A percentile compares a stretch with the other conserved stretches of the same genome.
Conservation (phyloP, 1,139 yeast genomes). For the Blastobotrys petasosporus region DNA sequence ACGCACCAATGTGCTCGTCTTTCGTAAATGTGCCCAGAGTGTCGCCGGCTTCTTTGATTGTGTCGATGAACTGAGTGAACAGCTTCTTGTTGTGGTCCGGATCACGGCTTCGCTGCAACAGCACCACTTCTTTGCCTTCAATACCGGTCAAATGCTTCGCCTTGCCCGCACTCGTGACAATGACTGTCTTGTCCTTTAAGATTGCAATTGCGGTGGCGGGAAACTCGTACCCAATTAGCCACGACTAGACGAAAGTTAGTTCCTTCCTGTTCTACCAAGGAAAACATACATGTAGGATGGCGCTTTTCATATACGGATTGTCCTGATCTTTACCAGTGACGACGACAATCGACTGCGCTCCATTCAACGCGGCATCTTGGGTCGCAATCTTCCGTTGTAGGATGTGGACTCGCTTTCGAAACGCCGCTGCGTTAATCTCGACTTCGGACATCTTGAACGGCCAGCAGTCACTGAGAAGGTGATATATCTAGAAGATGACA, state of each 20-base stretch:
- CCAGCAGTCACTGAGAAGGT: too few species aligned
- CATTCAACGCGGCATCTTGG: slow-evolving; percentile 39
- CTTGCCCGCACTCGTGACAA: slow-evolving; percentile 82
- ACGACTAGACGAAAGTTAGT: slow-evolving; percentile 39
- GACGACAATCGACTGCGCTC: slow-evolving; percentile 53
- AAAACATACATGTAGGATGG: slow-evolving; percentile 55
- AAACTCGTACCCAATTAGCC: slow-evolving; percentile 93
- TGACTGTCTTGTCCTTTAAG: slow-evolving; percentile 52
- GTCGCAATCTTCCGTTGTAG: slow-evolving; percentile 39
- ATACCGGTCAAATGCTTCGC: slow-evolving; percentile 68
- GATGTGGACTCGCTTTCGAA: slow-evolving; percentile 40
- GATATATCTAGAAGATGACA: too few species aligned
- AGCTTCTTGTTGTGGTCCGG: slow-evolving; percentile 63
- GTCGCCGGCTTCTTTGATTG: slow-evolving; percentile 43
- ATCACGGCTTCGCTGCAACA: slow-evolving; percentile 80
- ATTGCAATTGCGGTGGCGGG: slow-evolving; percentile 79
- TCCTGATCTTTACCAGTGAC: slow-evolving; percentile 84
- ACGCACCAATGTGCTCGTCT: slow-evolving; percentile 76
- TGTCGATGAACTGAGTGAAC: slow-evolving; percentile 53
- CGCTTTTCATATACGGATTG: slow-evolving; percentile 85
- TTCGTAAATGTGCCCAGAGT: slow-evolving; percentile 61
- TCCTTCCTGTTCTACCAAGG: neutral
- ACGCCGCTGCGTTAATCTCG: slow-evolving; percentile 41
- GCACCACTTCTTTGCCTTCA: slow-evolving; percentile 48
- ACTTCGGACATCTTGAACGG: slow-evolving; percentile 14